Evolutionary conservation across 441 rosid species (phyloP).

Genomic region (Populus hybrid): DNA sequence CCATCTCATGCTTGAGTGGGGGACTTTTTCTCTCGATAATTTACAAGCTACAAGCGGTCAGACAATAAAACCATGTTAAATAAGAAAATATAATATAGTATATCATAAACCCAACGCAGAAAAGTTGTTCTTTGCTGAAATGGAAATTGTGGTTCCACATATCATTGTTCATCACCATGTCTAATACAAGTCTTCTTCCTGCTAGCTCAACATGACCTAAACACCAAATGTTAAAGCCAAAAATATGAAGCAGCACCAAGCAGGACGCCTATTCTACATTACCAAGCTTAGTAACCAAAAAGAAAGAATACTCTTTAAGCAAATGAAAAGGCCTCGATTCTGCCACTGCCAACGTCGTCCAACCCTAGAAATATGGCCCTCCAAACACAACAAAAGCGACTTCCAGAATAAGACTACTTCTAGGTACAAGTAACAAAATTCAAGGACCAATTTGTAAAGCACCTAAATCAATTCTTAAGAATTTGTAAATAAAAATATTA

Average conservation of each 20-base stretch:
- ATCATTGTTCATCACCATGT: too few relatives aligned
- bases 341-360: conserved; percentile 12
- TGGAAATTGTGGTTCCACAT: too few relatives aligned
- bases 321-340: neutral
- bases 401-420: conserved; percentile 2
- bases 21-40: too few relatives aligned
- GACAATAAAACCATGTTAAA: too few relatives aligned
- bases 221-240: neutral
- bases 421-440: conserved; percentile 7
- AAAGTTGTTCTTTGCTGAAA: too few relatives aligned
- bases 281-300: neutral
- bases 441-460: neutral
- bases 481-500: neutral
- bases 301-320: too few relatives aligned
- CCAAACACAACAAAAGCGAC: conserved; percentile 14
- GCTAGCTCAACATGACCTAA: neutral
- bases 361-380: conserved; percentile 15
- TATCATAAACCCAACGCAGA: too few relatives aligned
- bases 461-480: conserved; percentile 21
- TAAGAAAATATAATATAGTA: too few relatives aligned
- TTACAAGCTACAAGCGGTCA: too few relatives aligned
- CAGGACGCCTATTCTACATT: neutral
- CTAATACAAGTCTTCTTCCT: too few relatives aligned
- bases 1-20: too few relatives aligned
- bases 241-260: neutral